Conservation (phyloP, 192 early-diverging fungal species). For the Dispira simplex region DNA sequence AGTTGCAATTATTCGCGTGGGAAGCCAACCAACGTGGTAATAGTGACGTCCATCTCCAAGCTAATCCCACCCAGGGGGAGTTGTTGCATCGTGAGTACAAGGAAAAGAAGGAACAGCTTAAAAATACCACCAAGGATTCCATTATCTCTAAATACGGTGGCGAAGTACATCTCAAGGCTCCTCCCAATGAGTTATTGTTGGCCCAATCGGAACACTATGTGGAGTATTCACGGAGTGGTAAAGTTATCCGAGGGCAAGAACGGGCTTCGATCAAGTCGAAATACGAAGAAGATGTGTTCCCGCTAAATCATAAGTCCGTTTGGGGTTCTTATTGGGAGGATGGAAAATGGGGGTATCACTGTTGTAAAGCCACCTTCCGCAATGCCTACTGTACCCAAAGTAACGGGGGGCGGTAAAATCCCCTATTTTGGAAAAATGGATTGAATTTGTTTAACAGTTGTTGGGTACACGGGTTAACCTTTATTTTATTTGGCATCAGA, state of each 20-base stretch:
- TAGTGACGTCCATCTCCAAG: conserved; percentile 67
- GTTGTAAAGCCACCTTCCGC: conserved; percentile 65
- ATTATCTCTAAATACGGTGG: conserved; percentile 89
- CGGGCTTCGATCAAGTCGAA: conserved; percentile 60
- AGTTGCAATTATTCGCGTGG: conserved; percentile 89
- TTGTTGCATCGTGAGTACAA: conserved; percentile 80
- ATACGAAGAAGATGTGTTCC: conserved; percentile 83
- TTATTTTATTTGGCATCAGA: too few relatives aligned
- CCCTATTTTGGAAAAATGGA: too few relatives aligned
- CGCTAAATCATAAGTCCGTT: conserved; percentile 70
- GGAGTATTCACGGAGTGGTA: conserved; percentile 87
- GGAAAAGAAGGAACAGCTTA: conserved; percentile 61
- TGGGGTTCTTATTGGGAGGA: conserved; percentile 96
- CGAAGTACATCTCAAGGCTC: conserved; percentile 79
- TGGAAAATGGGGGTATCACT: conserved; percentile 92
- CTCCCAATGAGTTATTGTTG: conserved; percentile 79
- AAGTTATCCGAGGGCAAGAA: conserved; percentile 73
- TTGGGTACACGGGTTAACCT: too few relatives aligned
- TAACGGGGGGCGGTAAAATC: too few relatives aligned
- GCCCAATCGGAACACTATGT: conserved; percentile 90
- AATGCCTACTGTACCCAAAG: conserved; percentile 73
- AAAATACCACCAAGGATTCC: conserved; percentile 51
- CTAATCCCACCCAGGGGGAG: conserved; percentile 92
- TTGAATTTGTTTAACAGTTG: too few relatives aligned
- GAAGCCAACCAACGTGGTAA: conserved; percentile 73